phyloP scores from a whole-genome alignment of 768 basidiomycete species.

The Myochromella boudieri region DNA sequence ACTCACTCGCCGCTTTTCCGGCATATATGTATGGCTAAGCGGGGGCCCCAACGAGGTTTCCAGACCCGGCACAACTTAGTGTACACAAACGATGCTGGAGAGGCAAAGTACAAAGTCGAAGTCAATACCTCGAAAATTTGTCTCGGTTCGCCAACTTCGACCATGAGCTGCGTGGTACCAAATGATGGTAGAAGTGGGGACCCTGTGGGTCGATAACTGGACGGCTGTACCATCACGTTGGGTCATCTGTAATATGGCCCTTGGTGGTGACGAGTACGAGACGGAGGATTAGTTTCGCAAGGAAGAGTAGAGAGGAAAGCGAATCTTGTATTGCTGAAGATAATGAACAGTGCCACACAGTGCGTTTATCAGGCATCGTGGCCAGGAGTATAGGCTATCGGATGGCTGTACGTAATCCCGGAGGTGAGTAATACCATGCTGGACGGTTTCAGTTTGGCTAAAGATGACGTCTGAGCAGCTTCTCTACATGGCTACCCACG shows the following conservation, averaged over 20 bases:
- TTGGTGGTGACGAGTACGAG: constrained; percentile 23
- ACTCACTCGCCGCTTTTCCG: too few relatives aligned
- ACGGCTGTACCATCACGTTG: background rate
- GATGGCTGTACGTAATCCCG: too few relatives aligned
- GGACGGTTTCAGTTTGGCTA: too few relatives aligned
- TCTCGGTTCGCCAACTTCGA: background rate
- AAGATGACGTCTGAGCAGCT: too few relatives aligned
- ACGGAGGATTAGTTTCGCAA: constrained; percentile 24
- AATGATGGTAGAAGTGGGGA: background rate
- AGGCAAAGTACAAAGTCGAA: constrained; percentile 22
- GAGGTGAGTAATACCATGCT: too few relatives aligned
- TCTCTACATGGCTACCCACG: too few relatives aligned
- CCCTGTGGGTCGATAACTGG: background rate
- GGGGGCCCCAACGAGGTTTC: constrained; percentile 21
- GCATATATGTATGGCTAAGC: background rate
- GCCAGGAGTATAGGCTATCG: background rate
- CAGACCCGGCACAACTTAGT: constrained; percentile 18
- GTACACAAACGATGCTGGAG: constrained; percentile 19
- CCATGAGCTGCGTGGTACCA: constrained; percentile 3
- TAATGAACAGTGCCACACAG: background rate
- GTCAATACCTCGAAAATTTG: constrained; percentile 4
- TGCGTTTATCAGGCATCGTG: background rate
- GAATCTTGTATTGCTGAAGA: too few relatives aligned
- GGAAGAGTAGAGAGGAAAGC: constrained; percentile 15
- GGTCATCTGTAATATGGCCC: constrained; percentile 26